These are phyloP conservation scores for Monosporascus sp. DNA, from an alignment of 2,329 filamentous ascomycete species.

Conservation along the genomic window DNA sequence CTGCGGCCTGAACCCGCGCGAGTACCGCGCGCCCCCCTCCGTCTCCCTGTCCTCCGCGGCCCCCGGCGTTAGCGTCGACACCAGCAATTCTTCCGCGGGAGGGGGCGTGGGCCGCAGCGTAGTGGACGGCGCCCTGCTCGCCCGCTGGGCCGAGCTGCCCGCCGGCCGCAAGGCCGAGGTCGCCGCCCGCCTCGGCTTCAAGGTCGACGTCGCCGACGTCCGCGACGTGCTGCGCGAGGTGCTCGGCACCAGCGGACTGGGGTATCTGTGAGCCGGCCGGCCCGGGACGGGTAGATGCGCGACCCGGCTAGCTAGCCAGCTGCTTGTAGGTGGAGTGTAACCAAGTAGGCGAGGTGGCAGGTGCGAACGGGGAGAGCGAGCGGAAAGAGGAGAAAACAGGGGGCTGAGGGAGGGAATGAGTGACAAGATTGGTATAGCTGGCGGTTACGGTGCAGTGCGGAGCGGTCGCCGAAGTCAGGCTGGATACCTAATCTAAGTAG, in stretches of 20 bases:
- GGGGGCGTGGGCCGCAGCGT: conserved; percentile 59
- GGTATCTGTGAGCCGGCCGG: conserved; percentile 30
- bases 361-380: too few relatives aligned
- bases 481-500: too few relatives aligned
- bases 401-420: too few relatives aligned
- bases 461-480: too few relatives aligned
- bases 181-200: conserved; percentile 65
- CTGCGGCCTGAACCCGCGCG: conserved; percentile 78
- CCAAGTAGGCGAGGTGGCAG: too few relatives aligned
- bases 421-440: too few relatives aligned
- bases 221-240: conserved; percentile 56
- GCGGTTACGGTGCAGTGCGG: too few relatives aligned
- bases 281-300: too few relatives aligned
- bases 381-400: too few relatives aligned
- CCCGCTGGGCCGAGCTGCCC: conserved; percentile 70
- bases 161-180: conserved; percentile 69
- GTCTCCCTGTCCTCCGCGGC: background rate
- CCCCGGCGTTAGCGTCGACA: conserved; percentile 29
- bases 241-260: conserved; percentile 50
- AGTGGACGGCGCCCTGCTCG: conserved; percentile 73
- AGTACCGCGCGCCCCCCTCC: conserved; percentile 55
- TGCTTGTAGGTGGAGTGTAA: too few relatives aligned
- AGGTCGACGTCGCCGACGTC: conserved; percentile 56
- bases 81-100: conserved; percentile 42
- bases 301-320: too few relatives aligned